Evolutionary conservation across 116 monocot genomes (phyloP).

Genomic region (Iris pallida): DNA sequence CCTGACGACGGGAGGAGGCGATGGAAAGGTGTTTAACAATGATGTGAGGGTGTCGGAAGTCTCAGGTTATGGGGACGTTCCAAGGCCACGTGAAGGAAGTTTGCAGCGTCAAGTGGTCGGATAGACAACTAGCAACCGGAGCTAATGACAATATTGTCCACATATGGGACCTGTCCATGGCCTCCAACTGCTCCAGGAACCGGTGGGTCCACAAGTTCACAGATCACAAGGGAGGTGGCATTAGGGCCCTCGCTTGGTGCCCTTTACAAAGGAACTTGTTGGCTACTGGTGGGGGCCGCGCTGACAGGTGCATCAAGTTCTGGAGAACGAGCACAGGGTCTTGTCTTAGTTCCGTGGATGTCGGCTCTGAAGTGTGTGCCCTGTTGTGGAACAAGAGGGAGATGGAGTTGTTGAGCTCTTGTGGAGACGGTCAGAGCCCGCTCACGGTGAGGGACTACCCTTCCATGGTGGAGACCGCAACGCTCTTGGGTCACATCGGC

Average conservation of each 20-base stretch:
- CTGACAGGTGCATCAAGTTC: slow-evolving; percentile 50
- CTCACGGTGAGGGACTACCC: slow-evolving; percentile 41
- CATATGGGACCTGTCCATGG: slow-evolving; percentile 52
- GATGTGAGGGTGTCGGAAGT: slow-evolving; percentile 47
- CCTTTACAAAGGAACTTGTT: slow-evolving; percentile 57
- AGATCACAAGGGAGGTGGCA: slow-evolving; percentile 40
- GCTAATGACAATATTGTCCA: slow-evolving; percentile 60
- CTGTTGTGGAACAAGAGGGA: slow-evolving; percentile 50
- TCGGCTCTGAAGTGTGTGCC: slow-evolving; percentile 40
- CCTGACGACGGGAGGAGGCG: slow-evolving; percentile 62
- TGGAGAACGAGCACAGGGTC: slow-evolving; percentile 52
- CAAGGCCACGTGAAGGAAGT: slow-evolving; percentile 60
- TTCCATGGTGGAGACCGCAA: slow-evolving; percentile 40
- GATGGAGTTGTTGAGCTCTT: slow-evolving; percentile 25
- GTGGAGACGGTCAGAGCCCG: slow-evolving; percentile 28
- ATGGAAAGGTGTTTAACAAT: slow-evolving; percentile 52
- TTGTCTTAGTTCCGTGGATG: slow-evolving; percentile 39
- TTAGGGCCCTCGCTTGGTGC: slow-evolving; percentile 60
- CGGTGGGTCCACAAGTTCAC: slow-evolving; percentile 42
- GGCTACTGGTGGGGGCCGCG: slow-evolving; percentile 49
- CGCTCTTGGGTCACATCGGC: slow-evolving; percentile 29
- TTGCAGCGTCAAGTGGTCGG: slow-evolving; percentile 76
- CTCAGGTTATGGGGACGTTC: slow-evolving; percentile 37
- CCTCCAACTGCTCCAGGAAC: slow-evolving; percentile 9
- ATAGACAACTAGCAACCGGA: slow-evolving; percentile 59